Conservation (phyloP, 2,329 filamentous ascomycete genomes). For the Thielaviopsis populi region DNA sequence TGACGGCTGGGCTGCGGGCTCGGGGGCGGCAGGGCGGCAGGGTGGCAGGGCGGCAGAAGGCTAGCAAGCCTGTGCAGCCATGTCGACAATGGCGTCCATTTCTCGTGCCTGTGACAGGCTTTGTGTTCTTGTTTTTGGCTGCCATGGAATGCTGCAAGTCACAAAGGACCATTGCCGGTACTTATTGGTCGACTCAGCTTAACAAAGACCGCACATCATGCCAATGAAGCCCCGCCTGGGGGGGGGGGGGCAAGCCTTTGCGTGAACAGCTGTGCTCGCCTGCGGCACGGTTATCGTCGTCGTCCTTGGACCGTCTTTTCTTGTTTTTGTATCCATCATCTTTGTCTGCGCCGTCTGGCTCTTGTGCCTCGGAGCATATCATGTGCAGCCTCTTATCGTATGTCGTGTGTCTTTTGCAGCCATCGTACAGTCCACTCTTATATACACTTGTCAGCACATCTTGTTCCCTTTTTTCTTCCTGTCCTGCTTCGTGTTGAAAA, state of each 20-base stretch:
- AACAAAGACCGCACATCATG: not conserved
- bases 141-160: not conserved
- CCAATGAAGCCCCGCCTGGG: not conserved
- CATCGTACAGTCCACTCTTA: not conserved
- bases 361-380: not conserved
- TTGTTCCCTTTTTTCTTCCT: not conserved
- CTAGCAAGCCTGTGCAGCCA: not conserved
- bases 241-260: not conserved
- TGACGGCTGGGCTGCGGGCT: conserved; percentile 22
- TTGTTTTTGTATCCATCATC: not conserved
- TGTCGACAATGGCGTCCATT: not conserved
- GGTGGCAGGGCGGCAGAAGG: not conserved
- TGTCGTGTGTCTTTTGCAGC: not conserved
- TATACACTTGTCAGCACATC: not conserved
- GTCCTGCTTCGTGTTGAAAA: not conserved
- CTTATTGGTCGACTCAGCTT: not conserved
- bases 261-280: not conserved
- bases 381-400: not conserved
- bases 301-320: not conserved
- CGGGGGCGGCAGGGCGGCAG: not conserved
- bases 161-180: not conserved
- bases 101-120: not conserved
- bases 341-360: not conserved
- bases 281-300: not conserved
- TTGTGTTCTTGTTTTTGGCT: not conserved